phyloP scores from a whole-genome alignment of 768 basidiomycete genomes.

The Rhizopogon vulgaris region DNA sequence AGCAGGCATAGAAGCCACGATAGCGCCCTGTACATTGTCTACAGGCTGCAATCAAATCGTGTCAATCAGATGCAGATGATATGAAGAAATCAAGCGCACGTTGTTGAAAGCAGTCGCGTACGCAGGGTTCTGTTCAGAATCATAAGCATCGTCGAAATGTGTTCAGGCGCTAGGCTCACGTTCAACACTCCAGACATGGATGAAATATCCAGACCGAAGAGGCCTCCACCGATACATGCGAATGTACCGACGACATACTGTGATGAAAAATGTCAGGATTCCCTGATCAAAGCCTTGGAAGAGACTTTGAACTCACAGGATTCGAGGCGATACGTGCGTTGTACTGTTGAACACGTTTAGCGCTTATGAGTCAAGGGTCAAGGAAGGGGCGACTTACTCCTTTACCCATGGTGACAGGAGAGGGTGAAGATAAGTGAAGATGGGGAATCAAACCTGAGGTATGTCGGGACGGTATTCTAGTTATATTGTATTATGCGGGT shows the following conservation, averaged over 20 bases:
- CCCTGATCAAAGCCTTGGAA: not conserved
- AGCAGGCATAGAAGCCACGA: slow-evolving; percentile 76
- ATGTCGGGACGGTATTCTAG: not conserved
- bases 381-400: slow-evolving; percentile 12
- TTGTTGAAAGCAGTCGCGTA: slow-evolving; percentile 20
- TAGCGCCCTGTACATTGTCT: slow-evolving; percentile 58
- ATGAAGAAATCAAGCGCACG: slow-evolving; percentile 8
- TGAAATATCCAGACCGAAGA: slow-evolving; percentile 78
- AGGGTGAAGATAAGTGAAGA: slow-evolving; percentile 2
- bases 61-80: not conserved
- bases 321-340: slow-evolving; percentile 50
- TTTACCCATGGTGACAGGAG: slow-evolving; percentile 15
- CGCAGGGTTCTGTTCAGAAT: slow-evolving; percentile 18
- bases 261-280: not conserved
- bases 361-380: not conserved
- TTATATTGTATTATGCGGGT: not conserved
- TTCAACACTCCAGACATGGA: slow-evolving; percentile 75
- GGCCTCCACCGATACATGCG: slow-evolving; percentile 75
- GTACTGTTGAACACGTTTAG: slow-evolving; percentile 32
- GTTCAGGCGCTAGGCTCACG: slow-evolving; percentile 24
- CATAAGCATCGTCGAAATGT: not conserved
- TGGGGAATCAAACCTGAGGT: not conserved
- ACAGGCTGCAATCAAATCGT: slow-evolving; percentile 29
- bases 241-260: slow-evolving; percentile 76
- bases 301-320: slow-evolving; percentile 33